phyloP scores from a whole-genome alignment of 306 rosid species.

The Spatholobus suberectus region DNA sequence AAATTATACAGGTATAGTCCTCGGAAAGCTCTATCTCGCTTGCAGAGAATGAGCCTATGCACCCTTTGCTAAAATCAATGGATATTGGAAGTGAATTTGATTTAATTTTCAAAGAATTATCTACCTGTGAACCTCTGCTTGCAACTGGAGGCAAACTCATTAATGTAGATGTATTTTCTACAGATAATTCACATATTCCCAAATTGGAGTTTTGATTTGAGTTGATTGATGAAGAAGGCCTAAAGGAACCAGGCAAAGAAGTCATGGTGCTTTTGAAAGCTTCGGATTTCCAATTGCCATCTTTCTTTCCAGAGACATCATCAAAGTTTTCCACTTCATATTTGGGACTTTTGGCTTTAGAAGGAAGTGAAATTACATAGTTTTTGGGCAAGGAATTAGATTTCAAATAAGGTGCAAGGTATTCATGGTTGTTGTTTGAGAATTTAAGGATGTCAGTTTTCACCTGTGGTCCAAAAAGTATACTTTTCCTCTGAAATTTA shows the following conservation, averaged over 20 bases:
- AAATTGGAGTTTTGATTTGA: slow-evolving; percentile 38
- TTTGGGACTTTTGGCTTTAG: slow-evolving; percentile 46
- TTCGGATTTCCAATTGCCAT: slow-evolving; percentile 47
- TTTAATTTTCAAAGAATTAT: slow-evolving; percentile 47
- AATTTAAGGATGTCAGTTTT: slow-evolving; percentile 49
- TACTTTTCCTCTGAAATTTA: slow-evolving; percentile 59
- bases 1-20: slow-evolving; percentile 94
- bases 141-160: slow-evolving; percentile 39
- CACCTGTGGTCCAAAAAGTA: slow-evolving; percentile 77
- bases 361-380: slow-evolving; percentile 59
- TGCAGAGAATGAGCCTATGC: slow-evolving; percentile 67
- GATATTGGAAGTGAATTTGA: slow-evolving; percentile 73
- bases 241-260: slow-evolving; percentile 51
- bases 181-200: slow-evolving; percentile 41
- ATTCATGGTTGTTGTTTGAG: slow-evolving; percentile 47
- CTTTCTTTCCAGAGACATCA: slow-evolving; percentile 43
- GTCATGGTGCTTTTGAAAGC: slow-evolving; percentile 37
- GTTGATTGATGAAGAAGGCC: slow-evolving; percentile 44
- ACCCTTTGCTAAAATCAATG: slow-evolving; percentile 54
- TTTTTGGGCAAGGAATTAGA: slow-evolving; percentile 78
- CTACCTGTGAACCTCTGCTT: slow-evolving; percentile 40
- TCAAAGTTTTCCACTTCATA: slow-evolving; percentile 44
- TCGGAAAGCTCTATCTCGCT: slow-evolving; percentile 88
- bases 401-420: slow-evolving; percentile 54
- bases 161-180: slow-evolving; percentile 39